These are phyloP conservation scores for Chloropicon primus DNA, from an alignment of 139 green algal genomes.

Conservation along the genomic window DNA sequence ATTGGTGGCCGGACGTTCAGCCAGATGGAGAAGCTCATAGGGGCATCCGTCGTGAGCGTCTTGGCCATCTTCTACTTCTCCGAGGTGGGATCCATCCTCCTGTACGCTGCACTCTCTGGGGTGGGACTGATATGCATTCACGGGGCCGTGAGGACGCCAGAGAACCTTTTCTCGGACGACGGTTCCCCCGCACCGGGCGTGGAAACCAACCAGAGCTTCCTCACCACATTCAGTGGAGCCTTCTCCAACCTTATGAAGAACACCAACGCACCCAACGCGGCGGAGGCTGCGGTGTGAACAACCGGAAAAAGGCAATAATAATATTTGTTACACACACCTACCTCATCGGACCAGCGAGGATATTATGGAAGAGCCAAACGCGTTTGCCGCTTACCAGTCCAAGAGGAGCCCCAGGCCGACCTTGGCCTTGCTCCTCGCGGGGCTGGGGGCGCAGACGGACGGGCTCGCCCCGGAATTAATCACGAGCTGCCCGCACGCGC, in stretches of 20 bases:
- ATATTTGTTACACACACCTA: too few relatives aligned
- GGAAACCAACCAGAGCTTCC: background rate
- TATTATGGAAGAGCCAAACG: too few relatives aligned
- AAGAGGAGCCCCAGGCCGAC: background rate
- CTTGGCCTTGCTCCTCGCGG: background rate
- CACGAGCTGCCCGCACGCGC: background rate
- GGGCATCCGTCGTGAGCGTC: background rate
- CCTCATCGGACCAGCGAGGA: too few relatives aligned
- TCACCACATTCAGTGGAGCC: background rate
- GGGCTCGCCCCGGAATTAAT: background rate
- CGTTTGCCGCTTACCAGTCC: background rate
- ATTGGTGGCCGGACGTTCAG: background rate
- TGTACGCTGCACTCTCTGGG: background rate
- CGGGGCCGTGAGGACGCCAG: background rate
- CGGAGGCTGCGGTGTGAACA: background rate
- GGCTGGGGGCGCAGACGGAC: background rate
- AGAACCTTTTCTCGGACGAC: constrained; percentile 4
- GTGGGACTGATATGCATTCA: background rate
- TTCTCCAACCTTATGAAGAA: background rate
- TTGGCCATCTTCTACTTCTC: constrained; percentile 3
- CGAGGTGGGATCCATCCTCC: background rate
- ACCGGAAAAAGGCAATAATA: too few relatives aligned
- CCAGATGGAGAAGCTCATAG: background rate
- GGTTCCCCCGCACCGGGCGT: background rate
- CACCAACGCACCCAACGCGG: background rate